Percentiles rank a stretch among this genome's conserved stretches.
Conservation (phyloP, 768 basidiomycete genomes). For the Ramaria sp. region DNA sequence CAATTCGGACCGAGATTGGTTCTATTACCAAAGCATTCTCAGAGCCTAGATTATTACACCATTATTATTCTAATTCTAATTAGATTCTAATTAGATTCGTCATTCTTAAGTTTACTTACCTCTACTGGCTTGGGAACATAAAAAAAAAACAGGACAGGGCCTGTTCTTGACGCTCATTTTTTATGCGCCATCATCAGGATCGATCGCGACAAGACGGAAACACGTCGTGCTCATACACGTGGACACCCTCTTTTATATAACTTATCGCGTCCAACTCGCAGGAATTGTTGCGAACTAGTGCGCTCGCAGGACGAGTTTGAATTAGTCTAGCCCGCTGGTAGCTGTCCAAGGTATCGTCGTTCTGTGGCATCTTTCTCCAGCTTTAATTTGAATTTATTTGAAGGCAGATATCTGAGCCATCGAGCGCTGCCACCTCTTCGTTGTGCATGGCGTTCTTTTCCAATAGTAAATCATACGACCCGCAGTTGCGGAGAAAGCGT, state of each 20-base stretch:
- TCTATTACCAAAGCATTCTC: too few relatives aligned
- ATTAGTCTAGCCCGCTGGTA: neutral
- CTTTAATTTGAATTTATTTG: neutral
- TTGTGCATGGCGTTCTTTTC: constrained; percentile 7
- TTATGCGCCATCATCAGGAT: neutral
- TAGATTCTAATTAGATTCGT: too few relatives aligned
- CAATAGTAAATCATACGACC: neutral
- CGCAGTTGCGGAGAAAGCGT: constrained; percentile 3
- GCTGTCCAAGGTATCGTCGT: neutral
- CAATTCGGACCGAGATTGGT: too few relatives aligned
- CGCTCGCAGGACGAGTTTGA: neutral
- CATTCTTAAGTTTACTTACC: too few relatives aligned
- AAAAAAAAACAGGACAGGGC: neutral
- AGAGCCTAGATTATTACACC: too few relatives aligned
- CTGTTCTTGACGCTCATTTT: neutral
- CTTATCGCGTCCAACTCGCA: neutral
- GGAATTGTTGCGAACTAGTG: neutral
- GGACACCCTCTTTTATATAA: neutral
- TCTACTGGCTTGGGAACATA: too few relatives aligned
- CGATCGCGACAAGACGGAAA: neutral
- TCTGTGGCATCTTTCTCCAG: neutral
- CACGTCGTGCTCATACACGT: neutral
- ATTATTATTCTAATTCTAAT: too few relatives aligned
- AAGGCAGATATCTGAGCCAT: too few relatives aligned
- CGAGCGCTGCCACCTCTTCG: too few relatives aligned